Base-by-base conservation (phyloP, 768 basidiomycete species). In the Leccinum barrowsii region DNA sequence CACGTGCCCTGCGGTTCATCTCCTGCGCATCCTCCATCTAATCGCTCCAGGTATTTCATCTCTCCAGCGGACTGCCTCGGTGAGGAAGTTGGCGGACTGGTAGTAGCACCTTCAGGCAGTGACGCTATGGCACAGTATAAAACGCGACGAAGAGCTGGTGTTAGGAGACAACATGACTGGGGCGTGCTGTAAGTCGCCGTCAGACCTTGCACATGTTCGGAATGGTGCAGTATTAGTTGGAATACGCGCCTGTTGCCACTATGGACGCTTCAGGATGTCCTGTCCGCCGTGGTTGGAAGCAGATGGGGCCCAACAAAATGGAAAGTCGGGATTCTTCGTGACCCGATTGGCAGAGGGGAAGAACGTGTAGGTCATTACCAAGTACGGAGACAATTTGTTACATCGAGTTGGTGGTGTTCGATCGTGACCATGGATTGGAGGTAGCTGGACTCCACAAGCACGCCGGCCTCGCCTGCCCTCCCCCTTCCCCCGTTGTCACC, bases 1-100 rank as follows among this genome's bases (percentile, higher is more conserved):
- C 63, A 57, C 62, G 68, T 71, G 65, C 55, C 49, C 53, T 7
- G 7, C 3, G 7, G 19, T 53, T 44, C 40, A 61, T 37, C 11
- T 21, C 40, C 10, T 28, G 55, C 7, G 13, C 19, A 49, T 12
- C 46, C 47, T 47, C 17, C n/a, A 51, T 52, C 15, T 37, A 22
- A 24, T 42, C 19, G 42, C 50, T 42, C 42, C 44, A 60, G 61
- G 57, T 17, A 48, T 56, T 59, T 62, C 50, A 60, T 17, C 4
- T 10, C 0, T 5, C 17, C 22, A 54, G 22, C 61, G 63, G 35
- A 54, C 34, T 6, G 35, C 15, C 15, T 37, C 37, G 13, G 34
- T 17, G 37, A n/a, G 37, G 37, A 17, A 17, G 37, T 40, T 37
- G 34, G 26, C 19, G 28, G 50, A 10, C 40, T 8, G 2, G 7